Base-by-base conservation (phyloP, 2,329 filamentous ascomycete species). In the Hypoxylon sp. region DNA sequence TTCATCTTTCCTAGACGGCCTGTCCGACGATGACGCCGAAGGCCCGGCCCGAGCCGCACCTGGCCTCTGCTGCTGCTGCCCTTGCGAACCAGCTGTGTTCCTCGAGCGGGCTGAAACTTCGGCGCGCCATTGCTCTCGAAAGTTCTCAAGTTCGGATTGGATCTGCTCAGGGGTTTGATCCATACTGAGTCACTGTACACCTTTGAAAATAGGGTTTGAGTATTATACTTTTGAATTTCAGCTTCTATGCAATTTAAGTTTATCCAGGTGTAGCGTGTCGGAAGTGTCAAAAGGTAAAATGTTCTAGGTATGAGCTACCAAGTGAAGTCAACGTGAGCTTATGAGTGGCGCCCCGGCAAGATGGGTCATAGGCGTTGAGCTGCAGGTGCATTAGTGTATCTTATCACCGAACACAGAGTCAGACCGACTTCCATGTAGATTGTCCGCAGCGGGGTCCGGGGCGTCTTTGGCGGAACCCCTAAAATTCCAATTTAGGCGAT, bases 41-140 rank as follows among this genome's bases (percentile, higher is more conserved):
- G 73, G 5, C 28, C 60, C 47, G 41, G 70, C 17, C 32, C 68
- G 62, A 4, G 39, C 30, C 15, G 59, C 17, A 46, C 50, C 17
- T 65, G 64, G 44, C 10, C 54, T 55, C 46, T 64, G 65, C 26
- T 64, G 73, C 13, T 46, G 50, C 46, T 64, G 65, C 26, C 64
- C 73, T 11, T 46, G 50, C 52, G 65, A 60, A 4, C 69, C 6
- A 34, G 51, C 51, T 15, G 73, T 28, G 55, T 77, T 73, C 64
- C 74, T 81, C 2, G 78, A 77, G 50, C 81, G 74, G 6, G 74
- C 73, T 43, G 74, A 73, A 19, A 97, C 91, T 75, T 97, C 94
- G 70, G 92, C 90, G 62, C 88, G 87, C 94, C 94, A 97, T 82
- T 93, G 85, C 73, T 87, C 86, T 68, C 94, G 89, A 79, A 97